Evolutionary conservation across 2,329 filamentous ascomycete species (phyloP).

Genomic region (Falciphora oryzae): DNA sequence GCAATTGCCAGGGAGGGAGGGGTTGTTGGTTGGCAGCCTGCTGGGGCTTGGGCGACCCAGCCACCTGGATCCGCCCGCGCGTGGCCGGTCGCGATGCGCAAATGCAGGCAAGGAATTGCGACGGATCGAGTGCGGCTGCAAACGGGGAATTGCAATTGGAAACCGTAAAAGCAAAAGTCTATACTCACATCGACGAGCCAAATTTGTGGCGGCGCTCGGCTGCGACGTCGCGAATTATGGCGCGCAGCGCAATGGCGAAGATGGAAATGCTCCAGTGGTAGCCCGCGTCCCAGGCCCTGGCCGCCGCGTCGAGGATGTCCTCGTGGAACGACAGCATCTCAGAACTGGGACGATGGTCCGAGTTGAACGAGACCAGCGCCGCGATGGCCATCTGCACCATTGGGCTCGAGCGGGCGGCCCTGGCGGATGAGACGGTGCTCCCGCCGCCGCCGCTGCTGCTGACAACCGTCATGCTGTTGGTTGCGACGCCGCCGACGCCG

Average conservation of each 20-base stretch:
- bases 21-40: neutral
- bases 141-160: too few relatives aligned
- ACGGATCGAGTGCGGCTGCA: neutral
- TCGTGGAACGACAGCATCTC: conserved; percentile 8
- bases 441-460: neutral
- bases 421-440: neutral
- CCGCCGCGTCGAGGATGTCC: conserved; percentile 6
- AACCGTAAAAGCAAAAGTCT: too few relatives aligned
- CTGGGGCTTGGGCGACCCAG: neutral
- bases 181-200: conserved; percentile 1
- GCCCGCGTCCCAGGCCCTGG: conserved; percentile 5
- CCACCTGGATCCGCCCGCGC: neutral
- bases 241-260: conserved; percentile 6
- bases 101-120: neutral
- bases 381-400: conserved; percentile 5
- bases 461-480: conserved; percentile 1
- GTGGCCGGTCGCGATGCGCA: neutral
- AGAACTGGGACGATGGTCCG: conserved; percentile 2
- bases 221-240: conserved; percentile 5
- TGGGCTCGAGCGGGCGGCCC: conserved; percentile 3
- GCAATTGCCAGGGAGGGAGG: neutral
- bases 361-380: conserved; percentile 4
- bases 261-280: conserved; percentile 7
- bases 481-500: neutral
- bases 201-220: conserved; percentile 2